Base-by-base conservation (phyloP, 441 rosid species). In the Populus hybrid region DNA sequence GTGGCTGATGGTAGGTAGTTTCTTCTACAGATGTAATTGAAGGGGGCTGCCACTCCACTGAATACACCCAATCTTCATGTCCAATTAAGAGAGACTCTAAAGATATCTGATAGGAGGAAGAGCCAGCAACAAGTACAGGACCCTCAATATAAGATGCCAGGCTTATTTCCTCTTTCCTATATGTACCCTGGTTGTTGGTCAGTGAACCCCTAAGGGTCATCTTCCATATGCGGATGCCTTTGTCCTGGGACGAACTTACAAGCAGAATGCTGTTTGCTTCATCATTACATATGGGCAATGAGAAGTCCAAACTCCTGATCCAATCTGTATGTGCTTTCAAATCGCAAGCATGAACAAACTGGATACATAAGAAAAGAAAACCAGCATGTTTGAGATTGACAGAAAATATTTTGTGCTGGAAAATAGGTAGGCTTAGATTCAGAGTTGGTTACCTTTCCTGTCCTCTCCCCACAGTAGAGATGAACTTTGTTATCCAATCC, bases 21-120 rank as follows among this genome's bases (percentile, higher is more conserved):
- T 76, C 89, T 68, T 81, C 87, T 12, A 85, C 73, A 59, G 82
- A 75, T 53, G 73, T 59, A 6, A 61, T 32, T 32, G 79, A 78
- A 77, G 99, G 95, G 69, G 97, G 97, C 81, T 92, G 90, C 99
- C 99, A 95, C 85, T 93, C 89, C 68, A 95, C 99, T 3, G 99
- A 95, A 83, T 95, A 95, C 34, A 92, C 95, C 98, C 98, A 95
- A 84, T 94, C 99, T 84, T 95, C 99, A 77, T 95, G 99, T 79
- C 99, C 98, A 81, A 93, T 89, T 36, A 95, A 85, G 83, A 95
- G 94, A 83, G 98, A 94, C 78, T 95, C 99, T 28, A 95, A 84
- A 53, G 99, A 95, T 77, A 95, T 83, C 85, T 94, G 98, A 87
- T 94, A 95, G 71, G 95, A 88, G 73, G 76, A 85, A 3, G 85